A percentile compares a stretch with the other conserved stretches of the same genome.
phyloP scores from a whole-genome alignment of 1,284 basidiomycete genomes.

The Lentinula novae-zelandiae region DNA sequence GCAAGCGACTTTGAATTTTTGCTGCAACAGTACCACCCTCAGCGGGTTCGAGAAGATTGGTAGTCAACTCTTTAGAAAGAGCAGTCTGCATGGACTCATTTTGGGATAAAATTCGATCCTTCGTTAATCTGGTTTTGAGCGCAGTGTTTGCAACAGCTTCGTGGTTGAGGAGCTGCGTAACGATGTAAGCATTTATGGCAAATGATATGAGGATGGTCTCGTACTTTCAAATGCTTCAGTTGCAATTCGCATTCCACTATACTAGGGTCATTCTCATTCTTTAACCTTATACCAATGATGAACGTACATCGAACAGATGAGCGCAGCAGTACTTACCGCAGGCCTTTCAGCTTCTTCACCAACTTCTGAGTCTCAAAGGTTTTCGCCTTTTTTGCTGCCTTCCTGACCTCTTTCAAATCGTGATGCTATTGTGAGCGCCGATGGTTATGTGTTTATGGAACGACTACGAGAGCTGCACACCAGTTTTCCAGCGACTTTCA shows the following conservation, averaged over 20 bases:
- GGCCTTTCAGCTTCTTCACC: slow-evolving; percentile 77
- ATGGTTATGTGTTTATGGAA: slow-evolving; percentile 1
- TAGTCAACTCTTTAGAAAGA: slow-evolving; percentile 39
- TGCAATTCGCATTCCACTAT: slow-evolving; percentile 61
- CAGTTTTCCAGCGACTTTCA: slow-evolving; percentile 37
- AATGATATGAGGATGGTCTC: slow-evolving; percentile 12
- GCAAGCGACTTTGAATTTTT: slow-evolving; percentile 70
- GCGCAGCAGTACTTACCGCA: slow-evolving; percentile 44
- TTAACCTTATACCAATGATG: slow-evolving; percentile 30
- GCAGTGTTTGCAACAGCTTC: slow-evolving; percentile 61
- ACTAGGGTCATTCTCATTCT: slow-evolving; percentile 35
- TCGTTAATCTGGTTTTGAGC: slow-evolving; percentile 68
- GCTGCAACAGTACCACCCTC: slow-evolving; percentile 41
- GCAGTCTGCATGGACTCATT: slow-evolving; percentile 43
- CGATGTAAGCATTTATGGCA: background rate
- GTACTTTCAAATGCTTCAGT: slow-evolving; percentile 66
- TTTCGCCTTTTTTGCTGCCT: slow-evolving; percentile 78
- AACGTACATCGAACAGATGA: background rate
- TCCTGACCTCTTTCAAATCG: slow-evolving; percentile 60
- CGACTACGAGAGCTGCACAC: slow-evolving; percentile 18
- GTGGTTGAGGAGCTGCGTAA: slow-evolving; percentile 51
- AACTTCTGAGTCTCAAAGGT: slow-evolving; percentile 81
- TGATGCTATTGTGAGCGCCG: slow-evolving; percentile 52
- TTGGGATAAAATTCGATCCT: slow-evolving; percentile 56
- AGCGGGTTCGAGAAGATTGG: slow-evolving; percentile 27